Evolutionary conservation across 2,329 filamentous ascomycete genomes (phyloP), one percentile per base, ranked within the genome.

Genomic region (Colletotrichum sp.): DNA sequence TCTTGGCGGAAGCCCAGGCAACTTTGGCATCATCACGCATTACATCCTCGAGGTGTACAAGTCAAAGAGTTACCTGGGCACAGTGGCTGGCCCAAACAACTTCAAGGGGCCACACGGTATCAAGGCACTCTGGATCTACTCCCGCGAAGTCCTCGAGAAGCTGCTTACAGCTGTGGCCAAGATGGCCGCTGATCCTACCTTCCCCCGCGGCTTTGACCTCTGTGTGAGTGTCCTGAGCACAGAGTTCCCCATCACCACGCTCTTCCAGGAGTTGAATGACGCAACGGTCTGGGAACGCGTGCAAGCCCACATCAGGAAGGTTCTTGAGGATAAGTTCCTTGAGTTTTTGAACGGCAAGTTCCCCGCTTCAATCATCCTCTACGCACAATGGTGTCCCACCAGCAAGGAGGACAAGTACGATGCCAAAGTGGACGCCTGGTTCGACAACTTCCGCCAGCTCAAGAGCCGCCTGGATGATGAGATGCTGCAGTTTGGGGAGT

Each of bases 1-100:
- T 5, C 84, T 87, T 9, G 90, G 91, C 5, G 90, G 91, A 4
- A 91, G 91, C 4, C 89, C 88, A 0, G 90, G 90, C 2, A 92
- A 89, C 39, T 90, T 91, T 66, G 91, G 88, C 2, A 85, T 93
- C 5, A 86, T 92, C 5, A 86, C 87, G 1, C 91, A 90, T 8
- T 86, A 90, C 81, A 91, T 89, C 0, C 81, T 88, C 32, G 83
- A 87, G 74, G 85, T 86, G 25, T 85, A 87, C 27, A 72, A 77
- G 2, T 78, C 77, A 70, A 71, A 65, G 5, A 74, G 67, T 4
- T 74, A 74, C 27, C 2, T 74, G 8, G 72, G 67, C 5, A 71
- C 72, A 4, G 60, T 71, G 9, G 59, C 60, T 8, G 72, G 72
- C 1, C 72, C 67, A 5, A 71, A 74, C 13, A 28, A n/a, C n/a